Base-by-base conservation (phyloP, 352 stramenopile genomes). In the Phytophthora podocarpi region DNA sequence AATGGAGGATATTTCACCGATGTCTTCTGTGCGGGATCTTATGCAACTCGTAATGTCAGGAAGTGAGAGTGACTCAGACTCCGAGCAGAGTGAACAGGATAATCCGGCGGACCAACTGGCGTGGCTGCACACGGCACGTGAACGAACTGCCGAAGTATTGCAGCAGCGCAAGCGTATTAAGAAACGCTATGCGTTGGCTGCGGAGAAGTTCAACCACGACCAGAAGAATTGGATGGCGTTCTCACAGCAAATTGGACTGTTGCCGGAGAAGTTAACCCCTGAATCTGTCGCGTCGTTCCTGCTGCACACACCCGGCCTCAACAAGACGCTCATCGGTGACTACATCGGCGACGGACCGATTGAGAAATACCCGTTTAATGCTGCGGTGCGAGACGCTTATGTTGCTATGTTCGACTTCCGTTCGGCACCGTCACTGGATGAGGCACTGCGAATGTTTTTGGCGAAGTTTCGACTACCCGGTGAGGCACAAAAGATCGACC, bases 401-500 rank as follows among this genome's bases (percentile, higher is more conserved):
- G 76, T 93, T 74, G 73, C 94, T 20, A 95, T 97, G 64, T 98
- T 99, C 56, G 87, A 99, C 60, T 99, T 99, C 70, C 72, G 72
- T 8, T 85, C 89, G 9, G 67, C 90, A 9, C 64, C 76, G 2
- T 87, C 82, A 0, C 88, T 99, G 62, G 93, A 98, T 58, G 80
- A 96, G 27, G 90, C 93, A 5, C 60, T 99, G 32, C 87, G 97
- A 26, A 79, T 89, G 39, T 99, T 98, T 56, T 78, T 99, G 27
- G 84, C 82, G 1, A 90, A 88, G 26, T 99, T 99, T 65, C 87
- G 96, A 26, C 72, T 99, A 26, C 98, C 98, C 1, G 97, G 97
- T 8, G 97, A 99, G 74, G 97, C 97, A 1, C 98, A 99, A 72
- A 98, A 97, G 65, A 99, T 99, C 48, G 97, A 99, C 70, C 86